A percentile compares a stretch with the other conserved stretches of the same genome.
phyloP scores from a whole-genome alignment of 352 stramenopile genomes.

The Globisporangium recalcitrans region DNA sequence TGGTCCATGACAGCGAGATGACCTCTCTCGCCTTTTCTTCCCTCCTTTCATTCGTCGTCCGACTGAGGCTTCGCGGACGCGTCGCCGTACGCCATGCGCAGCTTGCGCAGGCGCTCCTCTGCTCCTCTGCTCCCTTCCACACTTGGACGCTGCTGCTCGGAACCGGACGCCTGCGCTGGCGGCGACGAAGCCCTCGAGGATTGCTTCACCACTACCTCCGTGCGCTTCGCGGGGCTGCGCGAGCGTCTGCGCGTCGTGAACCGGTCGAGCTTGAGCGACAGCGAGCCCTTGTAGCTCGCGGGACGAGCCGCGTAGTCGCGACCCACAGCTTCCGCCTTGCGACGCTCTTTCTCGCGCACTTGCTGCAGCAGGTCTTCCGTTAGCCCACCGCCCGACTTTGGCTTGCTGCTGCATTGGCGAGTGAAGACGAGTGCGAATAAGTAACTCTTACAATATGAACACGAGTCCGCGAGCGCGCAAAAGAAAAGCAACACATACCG shows the following conservation, averaged over 20 bases:
- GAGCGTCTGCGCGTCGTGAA: conserved; percentile 75
- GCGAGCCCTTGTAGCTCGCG: conserved; percentile 89
- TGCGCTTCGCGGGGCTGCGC: conserved; percentile 58
- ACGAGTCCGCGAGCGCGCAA: no score
- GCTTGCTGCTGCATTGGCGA: background rate
- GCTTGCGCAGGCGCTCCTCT: conserved; percentile 59
- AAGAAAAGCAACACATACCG: no score
- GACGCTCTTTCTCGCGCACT: conserved; percentile 88
- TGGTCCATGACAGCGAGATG: no score
- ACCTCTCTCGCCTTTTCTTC: conserved; percentile 3
- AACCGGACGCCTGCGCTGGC: background rate
- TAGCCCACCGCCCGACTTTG: conserved; percentile 17
- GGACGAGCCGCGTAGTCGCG: conserved; percentile 90
- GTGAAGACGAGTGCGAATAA: background rate
- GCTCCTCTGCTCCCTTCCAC: conserved; percentile 33
- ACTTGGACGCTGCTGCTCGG: no score
- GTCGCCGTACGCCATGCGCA: conserved; percentile 81
- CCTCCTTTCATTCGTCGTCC: conserved; percentile 14
- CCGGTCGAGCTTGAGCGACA: conserved; percentile 89
- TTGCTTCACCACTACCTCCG: conserved; percentile 41
- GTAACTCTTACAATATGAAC: background rate
- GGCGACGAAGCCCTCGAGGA: conserved; percentile 17
- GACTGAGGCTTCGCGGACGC: conserved; percentile 35
- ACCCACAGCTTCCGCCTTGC: conserved; percentile 84
- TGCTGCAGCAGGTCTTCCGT: conserved; percentile 87